Evolutionary conservation across 1,139 yeast genomes (phyloP).

Genomic region (Lodderomyces parapsilosis): DNA sequence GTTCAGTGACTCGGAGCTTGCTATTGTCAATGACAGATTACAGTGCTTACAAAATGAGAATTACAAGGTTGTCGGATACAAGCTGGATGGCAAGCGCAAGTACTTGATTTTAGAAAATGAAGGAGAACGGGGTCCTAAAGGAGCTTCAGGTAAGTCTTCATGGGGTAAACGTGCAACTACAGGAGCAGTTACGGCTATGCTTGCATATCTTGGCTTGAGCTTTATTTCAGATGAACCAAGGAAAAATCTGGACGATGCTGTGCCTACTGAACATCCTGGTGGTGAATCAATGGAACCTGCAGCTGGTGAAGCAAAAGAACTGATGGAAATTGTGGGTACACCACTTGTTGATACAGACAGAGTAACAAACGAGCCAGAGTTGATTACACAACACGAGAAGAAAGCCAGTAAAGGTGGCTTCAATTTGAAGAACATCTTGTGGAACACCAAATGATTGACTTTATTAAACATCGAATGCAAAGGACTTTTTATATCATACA

Average conservation of each 20-base stretch:
- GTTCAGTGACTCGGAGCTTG: slow-evolving; percentile 31
- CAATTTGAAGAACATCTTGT: background rate
- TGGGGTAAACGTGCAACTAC: slow-evolving; percentile 1
- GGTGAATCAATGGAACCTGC: background rate
- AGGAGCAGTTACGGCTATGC: background rate
- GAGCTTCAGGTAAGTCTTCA: slow-evolving; percentile 2
- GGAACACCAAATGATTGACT: slow-evolving; percentile 1
- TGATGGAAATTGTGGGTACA: background rate
- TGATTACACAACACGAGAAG: background rate
- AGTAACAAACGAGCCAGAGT: no score
- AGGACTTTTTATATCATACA: background rate
- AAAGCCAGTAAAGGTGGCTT: background rate
- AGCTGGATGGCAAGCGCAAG: slow-evolving; percentile 20
- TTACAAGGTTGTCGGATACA: slow-evolving; percentile 41
- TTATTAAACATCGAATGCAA: background rate
- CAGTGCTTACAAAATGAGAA: slow-evolving; percentile 28
- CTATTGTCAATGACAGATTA: slow-evolving; percentile 17
- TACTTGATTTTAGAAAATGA: slow-evolving; percentile 28
- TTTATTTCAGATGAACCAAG: background rate
- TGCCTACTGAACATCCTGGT: background rate
- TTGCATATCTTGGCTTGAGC: background rate
- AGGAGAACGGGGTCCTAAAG: slow-evolving; percentile 8
- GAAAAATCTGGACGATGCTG: background rate
- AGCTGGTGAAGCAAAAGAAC: background rate
- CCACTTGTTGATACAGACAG: background rate